These are phyloP conservation scores for Truncatella angustata DNA, from an alignment of 2,329 filamentous ascomycete genomes.

Conservation along the genomic window DNA sequence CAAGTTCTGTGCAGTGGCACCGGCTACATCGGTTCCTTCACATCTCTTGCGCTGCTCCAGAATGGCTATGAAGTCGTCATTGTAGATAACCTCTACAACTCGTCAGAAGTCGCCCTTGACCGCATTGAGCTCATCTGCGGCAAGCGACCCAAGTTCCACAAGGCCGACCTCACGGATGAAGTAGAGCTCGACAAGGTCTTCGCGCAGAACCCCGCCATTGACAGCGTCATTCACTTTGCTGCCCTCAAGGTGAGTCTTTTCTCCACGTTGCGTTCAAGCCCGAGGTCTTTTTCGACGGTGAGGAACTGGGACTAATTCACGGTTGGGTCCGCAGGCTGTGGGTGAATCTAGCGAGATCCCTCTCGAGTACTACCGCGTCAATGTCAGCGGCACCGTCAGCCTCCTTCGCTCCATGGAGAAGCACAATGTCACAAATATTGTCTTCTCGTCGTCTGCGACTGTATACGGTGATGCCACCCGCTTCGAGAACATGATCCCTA, in stretches of 20 bases:
- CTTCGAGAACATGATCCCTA: conserved; percentile 97
- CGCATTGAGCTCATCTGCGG: conserved; percentile 93
- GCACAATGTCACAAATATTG: conserved; percentile 92
- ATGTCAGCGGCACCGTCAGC: conserved; percentile 87
- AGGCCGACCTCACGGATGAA: conserved; percentile 87
- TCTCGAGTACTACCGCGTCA: conserved; percentile 96
- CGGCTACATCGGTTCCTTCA: conserved; percentile 99
- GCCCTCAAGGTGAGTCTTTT: conserved; percentile 74
- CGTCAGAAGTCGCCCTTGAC: conserved; percentile 84
- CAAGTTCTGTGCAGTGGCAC: conserved; percentile 67
- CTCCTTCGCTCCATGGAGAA: conserved; percentile 84
- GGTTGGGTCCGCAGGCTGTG: conserved; percentile 72
- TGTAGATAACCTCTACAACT: conserved; percentile 96
- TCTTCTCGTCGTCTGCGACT: conserved; percentile 97
- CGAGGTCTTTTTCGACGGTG: too few relatives aligned
- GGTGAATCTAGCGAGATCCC: conserved; percentile 93
- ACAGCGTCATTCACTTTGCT: conserved; percentile 98
- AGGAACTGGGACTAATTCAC: too few relatives aligned
- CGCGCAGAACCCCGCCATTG: conserved; percentile 83
- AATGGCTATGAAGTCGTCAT: conserved; percentile 96
- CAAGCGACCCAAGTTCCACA: conserved; percentile 80
- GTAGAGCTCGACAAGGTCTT: conserved; percentile 83
- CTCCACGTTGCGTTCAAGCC: neutral
- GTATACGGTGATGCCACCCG: conserved; percentile 98
- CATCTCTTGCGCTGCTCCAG: conserved; percentile 84